A percentile compares a stretch with the other conserved stretches of the same genome.
These are phyloP conservation scores for Ilex asprella DNA, from an alignment of 257 asterid species.

Conservation along the genomic window DNA sequence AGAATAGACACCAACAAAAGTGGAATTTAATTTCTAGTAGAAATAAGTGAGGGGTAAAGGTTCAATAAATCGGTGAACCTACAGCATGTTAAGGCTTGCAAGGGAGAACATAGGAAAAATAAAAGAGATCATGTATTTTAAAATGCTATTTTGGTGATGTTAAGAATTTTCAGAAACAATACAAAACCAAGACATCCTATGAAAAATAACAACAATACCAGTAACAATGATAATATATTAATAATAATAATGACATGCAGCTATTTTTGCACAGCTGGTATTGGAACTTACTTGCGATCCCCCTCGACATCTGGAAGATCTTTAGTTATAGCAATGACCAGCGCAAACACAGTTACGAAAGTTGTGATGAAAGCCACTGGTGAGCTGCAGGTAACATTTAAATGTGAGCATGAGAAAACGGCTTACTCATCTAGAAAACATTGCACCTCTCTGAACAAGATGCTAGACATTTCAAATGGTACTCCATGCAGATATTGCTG, in stretches of 20 bases:
- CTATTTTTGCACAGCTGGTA: constrained; percentile 7
- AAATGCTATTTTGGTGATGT: too few relatives aligned
- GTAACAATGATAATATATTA: constrained; percentile 9
- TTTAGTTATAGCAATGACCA: constrained; percentile 96
- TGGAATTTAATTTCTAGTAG: constrained; percentile 4
- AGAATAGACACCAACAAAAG: background rate
- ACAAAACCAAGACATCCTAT: background rate
- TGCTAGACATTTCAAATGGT: background rate
- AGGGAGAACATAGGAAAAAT: background rate
- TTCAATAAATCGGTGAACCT: background rate
- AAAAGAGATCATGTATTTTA: too few relatives aligned
- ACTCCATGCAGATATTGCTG: background rate
- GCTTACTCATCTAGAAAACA: background rate
- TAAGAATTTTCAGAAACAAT: too few relatives aligned
- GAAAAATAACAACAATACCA: constrained; percentile 6
- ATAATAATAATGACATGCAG: constrained; percentile 12
- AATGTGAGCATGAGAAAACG: background rate
- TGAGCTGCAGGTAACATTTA: constrained; percentile 45
- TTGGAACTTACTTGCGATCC: constrained; percentile 85
- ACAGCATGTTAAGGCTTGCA: background rate
- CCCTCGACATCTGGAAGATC: constrained; percentile 99
- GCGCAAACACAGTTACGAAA: constrained; percentile 86
- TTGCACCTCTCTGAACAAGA: background rate
- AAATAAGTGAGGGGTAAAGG: background rate
- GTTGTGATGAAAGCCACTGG: constrained; percentile 98